Evolutionary conservation across 805 yeast species (phyloP), one percentile per base, ranked within the genome.

Genomic region (Lachancea sp.): DNA sequence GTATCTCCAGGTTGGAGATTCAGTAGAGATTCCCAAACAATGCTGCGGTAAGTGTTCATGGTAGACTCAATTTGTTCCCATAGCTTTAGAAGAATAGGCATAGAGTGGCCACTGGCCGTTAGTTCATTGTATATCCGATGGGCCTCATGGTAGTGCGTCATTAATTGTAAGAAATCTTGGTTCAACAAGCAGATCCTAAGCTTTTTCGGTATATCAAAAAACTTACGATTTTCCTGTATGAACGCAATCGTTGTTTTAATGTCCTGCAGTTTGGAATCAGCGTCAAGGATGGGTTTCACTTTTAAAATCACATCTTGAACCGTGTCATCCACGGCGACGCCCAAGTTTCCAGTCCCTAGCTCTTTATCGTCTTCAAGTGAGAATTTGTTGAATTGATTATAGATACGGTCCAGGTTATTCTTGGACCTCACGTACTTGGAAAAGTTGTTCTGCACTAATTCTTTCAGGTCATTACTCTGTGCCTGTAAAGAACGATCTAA

Each of bases 361-460:
- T 65, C 56, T 12, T 64, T 65, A 49, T 59, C 58, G 5, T 55
- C 60, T 16, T 61, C 45, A 5, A 48, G 43, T 15, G 38, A 43
- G 35, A 30, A 38, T 28, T 69, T 42, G 2, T 55, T 63, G 49
- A 80, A 76, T 46, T 75, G 78, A 16, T 60, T 64, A 45, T 77
- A 72, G 3, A 81, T 77, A 20, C 70, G 70, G 52, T 83, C 89
- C 26, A 83, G 61, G 3, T 75, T 66, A 18, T 80, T 74, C 52
- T 83, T 83, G 20, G 80, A 70, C 46, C 72, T 73, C 23, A 83
- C 84, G 47, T 80, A 82, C 48, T 72, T 69, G 40, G 75, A 72
- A 49, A 77, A 80, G 52, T 83, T 84, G 11, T 69, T 61, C 47
- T 77, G 77, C 12, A 81, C 76, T 30, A 79, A 57, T 12, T 55